Evolutionary conservation across 202 grass and related monocot genomes (phyloP), one percentile per base, ranked within the genome.

Genomic region (Panicum hallii): DNA sequence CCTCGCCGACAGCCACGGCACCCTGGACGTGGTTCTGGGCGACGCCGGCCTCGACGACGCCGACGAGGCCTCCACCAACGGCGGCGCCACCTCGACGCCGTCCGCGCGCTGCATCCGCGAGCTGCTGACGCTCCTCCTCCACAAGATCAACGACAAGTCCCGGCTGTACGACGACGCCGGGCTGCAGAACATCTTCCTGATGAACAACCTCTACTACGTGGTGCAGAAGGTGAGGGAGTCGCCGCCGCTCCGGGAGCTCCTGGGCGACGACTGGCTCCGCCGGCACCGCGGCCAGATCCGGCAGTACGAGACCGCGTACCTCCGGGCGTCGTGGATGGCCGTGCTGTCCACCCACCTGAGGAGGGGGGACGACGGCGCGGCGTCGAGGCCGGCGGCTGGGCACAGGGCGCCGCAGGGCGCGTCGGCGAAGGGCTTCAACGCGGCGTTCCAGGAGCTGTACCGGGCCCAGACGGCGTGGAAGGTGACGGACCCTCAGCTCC

Each of bases 201-300:
- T 94, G 93, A 94, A 94, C 88, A 94, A 94, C 80, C n/a, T 90
- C 26, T 85, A 86, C 66, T 94, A 94, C 78, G 88, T 92, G 15
- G 88, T 92, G 64, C 82, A 92, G 75, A 92, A 92, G 76, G 72
- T 92, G 54, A 88, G 86, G 88, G 88, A 92, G 16, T 79, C 75
- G 0, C 41, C 83, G 15, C 22, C 80, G 22, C 75, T 92, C 1
- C 83, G 84, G 0, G 80, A 77, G 82, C 83, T 90, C 43, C 56
- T 94, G 36, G 93, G 93, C 57, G 93, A 94, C 84, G 81, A 88
- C 55, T 94, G 93, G 93, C 43, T 94, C 0, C 90, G 93, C 36
- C 88, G 85, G 6, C 83, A 81, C 63, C 85, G 71, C 4, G 82
- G 90, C 2, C 90, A 82, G 72, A 92, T 94, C 62, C 58, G 90